Conservation (phyloP, 805 yeast genomes). For the Candida pini region DNA sequence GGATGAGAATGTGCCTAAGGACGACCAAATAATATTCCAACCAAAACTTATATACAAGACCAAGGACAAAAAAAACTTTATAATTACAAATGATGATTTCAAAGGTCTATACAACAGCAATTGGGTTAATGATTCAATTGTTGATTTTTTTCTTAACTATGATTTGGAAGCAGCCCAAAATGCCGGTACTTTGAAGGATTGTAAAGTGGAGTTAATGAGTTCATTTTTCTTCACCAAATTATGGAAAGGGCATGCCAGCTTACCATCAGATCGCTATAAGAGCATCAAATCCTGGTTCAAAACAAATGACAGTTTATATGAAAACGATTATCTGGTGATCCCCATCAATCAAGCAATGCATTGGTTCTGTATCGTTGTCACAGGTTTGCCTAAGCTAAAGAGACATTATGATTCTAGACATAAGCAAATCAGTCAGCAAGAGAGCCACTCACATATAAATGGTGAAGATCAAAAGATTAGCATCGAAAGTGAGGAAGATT, state of each 20-base stretch:
- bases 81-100: constrained; percentile 65
- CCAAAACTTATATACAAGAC: constrained; percentile 45
- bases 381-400: constrained; percentile 38
- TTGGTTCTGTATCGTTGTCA: constrained; percentile 81
- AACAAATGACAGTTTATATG: constrained; percentile 51
- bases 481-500: too few relatives aligned
- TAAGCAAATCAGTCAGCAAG: too few relatives aligned
- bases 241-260: constrained; percentile 22
- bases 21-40: constrained; percentile 25
- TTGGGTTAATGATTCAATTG: constrained; percentile 85
- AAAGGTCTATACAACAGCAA: constrained; percentile 71
- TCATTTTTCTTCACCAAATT: constrained; percentile 79
- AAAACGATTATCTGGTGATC: constrained; percentile 55
- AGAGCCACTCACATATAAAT: constrained; percentile 1
- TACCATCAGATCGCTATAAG: constrained; percentile 38
- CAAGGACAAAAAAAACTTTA: constrained; percentile 46
- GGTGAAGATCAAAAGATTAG: background rate
- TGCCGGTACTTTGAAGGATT: constrained; percentile 24
- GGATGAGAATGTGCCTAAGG: constrained; percentile 27
- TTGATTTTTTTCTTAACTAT: constrained; percentile 75
- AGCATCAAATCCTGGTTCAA: constrained; percentile 76
- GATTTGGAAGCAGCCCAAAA: constrained; percentile 34
- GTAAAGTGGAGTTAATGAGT: constrained; percentile 53
- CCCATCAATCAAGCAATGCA: constrained; percentile 81
- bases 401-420: too few relatives aligned